phyloP scores from a whole-genome alignment of 768 basidiomycete genomes.

The Suillus paluster region DNA sequence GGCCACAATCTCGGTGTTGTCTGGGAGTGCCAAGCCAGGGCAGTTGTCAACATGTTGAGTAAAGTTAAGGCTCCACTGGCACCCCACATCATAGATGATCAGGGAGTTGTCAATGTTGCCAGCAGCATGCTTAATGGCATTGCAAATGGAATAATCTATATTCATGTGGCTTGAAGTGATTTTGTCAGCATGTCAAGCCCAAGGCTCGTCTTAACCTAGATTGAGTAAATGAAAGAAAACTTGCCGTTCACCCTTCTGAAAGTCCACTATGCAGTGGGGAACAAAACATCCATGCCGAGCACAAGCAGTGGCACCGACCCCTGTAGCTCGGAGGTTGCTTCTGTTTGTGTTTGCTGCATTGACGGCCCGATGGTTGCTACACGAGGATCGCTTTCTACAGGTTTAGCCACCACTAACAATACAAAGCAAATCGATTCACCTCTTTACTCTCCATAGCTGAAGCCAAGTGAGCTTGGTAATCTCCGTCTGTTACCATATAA shows the following conservation, averaged over 20 bases:
- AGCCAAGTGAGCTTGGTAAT: conserved; percentile 27
- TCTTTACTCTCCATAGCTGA: conserved; percentile 5
- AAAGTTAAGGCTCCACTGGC: conserved; percentile 28
- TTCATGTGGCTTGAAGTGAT: conserved; percentile 27
- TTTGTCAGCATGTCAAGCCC: too few relatives aligned
- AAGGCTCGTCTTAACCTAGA: too few relatives aligned
- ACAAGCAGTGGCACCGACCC: conserved; percentile 33
- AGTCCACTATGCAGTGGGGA: conserved; percentile 34
- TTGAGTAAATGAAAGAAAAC: conserved; percentile 3
- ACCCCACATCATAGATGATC: conserved; percentile 36
- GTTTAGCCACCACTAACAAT: background rate
- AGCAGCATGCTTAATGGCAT: conserved; percentile 19
- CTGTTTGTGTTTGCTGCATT: conserved; percentile 18
- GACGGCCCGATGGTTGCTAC: conserved; percentile 21
- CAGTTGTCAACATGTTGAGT: background rate
- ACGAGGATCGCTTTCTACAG: conserved; percentile 12
- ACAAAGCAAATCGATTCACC: background rate
- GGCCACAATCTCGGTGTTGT: conserved; percentile 23
- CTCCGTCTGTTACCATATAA: conserved; percentile 25
- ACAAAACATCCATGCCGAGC: conserved; percentile 35
- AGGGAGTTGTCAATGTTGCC: conserved; percentile 4
- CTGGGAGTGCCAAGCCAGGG: background rate
- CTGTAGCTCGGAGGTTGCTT: conserved; percentile 27
- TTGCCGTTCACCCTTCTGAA: conserved; percentile 34
- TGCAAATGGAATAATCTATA: conserved; percentile 29